phyloP scores from a whole-genome alignment of 1,284 basidiomycete species.

The Austroboletus olivaceoglutinosus region DNA sequence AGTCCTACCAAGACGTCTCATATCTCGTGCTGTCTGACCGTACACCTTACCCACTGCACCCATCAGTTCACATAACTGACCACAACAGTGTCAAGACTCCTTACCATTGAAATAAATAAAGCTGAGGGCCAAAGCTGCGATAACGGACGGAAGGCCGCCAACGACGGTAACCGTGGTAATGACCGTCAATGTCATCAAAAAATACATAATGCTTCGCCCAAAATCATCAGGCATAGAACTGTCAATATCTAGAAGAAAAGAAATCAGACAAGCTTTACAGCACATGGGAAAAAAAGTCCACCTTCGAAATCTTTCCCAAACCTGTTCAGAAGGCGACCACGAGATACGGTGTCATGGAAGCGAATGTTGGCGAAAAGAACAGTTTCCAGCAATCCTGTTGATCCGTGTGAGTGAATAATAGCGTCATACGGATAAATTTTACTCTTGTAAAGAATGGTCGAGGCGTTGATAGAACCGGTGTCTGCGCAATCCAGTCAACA shows the following conservation, averaged over 20 bases:
- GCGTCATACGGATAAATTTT: conserved; percentile 21
- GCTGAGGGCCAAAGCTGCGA: conserved; percentile 59
- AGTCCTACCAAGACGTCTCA: conserved; percentile 78
- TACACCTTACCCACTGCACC: conserved; percentile 56
- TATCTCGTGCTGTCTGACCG: conserved; percentile 85
- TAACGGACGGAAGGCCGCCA: conserved; percentile 75
- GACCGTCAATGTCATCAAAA: conserved; percentile 58
- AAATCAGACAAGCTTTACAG: not conserved
- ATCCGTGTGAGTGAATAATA: conserved; percentile 13
- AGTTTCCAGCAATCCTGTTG: conserved; percentile 68
- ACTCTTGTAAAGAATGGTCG: conserved; percentile 69
- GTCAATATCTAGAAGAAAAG: conserved; percentile 63
- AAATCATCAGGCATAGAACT: conserved; percentile 85
- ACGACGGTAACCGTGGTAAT: conserved; percentile 76
- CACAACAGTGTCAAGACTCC: conserved; percentile 14
- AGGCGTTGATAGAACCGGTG: conserved; percentile 68
- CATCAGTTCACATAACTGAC: not conserved
- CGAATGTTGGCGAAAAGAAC: conserved; percentile 89
- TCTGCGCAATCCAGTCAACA: conserved; percentile 39
- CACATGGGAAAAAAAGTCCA: conserved; percentile 21
- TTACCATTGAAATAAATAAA: conserved; percentile 69
- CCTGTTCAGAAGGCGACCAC: conserved; percentile 83
- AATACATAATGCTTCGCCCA: conserved; percentile 70
- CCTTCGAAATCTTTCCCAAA: conserved; percentile 96
- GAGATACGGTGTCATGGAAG: conserved; percentile 91